Conservation (phyloP, 352 stramenopile genomes). For the Thraustochytrium sp. region DNA sequence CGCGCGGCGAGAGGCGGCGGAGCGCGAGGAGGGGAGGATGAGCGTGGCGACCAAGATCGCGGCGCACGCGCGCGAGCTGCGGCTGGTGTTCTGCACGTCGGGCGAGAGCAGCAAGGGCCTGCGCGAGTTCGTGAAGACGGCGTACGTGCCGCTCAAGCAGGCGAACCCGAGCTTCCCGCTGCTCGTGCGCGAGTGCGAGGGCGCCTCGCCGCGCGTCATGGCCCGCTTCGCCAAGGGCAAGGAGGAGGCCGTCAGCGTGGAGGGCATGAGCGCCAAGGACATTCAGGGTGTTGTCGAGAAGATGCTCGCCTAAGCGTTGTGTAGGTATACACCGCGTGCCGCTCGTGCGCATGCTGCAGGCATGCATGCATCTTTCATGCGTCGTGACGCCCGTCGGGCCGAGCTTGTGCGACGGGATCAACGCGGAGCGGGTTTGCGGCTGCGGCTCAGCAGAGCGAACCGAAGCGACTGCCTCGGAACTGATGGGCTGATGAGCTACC, state of each 20-base stretch:
- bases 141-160: slow-evolving; percentile 33
- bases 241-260: slow-evolving; percentile 29
- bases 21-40: neutral
- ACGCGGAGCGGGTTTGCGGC: neutral
- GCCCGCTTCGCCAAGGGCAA: slow-evolving; percentile 22
- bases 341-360: too few relatives aligned
- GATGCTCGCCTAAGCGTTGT: neutral
- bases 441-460: neutral
- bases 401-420: neutral
- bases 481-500: too few relatives aligned
- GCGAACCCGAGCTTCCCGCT: slow-evolving; percentile 25
- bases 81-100: slow-evolving; percentile 19
- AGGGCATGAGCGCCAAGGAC: slow-evolving; percentile 29
- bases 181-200: slow-evolving; percentile 34
- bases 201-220: neutral
- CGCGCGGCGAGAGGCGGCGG: too few relatives aligned
- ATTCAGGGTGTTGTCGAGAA: slow-evolving; percentile 11
- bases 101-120: neutral
- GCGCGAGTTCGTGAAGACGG: slow-evolving; percentile 16
- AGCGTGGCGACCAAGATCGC: neutral
- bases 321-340: neutral
- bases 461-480: too few relatives aligned
- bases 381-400: neutral
- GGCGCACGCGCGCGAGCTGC: slow-evolving; percentile 2
- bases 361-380: too few relatives aligned